Evolutionary conservation across 306 rosid genomes (phyloP), one percentile per base, ranked within the genome.

Genomic region (Sicyos edulis): DNA sequence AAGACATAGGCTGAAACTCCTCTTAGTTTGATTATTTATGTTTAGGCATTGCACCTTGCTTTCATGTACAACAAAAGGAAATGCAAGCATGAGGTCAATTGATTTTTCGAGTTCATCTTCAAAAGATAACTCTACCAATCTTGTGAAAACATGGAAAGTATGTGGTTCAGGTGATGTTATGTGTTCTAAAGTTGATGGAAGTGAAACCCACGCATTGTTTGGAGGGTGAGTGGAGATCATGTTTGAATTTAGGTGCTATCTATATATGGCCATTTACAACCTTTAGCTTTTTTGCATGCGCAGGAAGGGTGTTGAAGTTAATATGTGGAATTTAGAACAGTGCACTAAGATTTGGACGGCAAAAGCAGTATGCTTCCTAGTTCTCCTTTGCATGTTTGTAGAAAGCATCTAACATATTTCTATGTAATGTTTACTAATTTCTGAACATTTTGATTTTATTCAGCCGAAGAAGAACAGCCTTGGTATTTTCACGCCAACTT

Each of bases 391-490:
- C 59, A 55, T 47, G 3, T 21, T 55, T 54, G 49, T 69, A 42
- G 54, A 22, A 26, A 45, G 60, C 8, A 13, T 8, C 29, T 52
- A 8, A 71, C 2, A 19, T 74, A 15, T 15, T 62, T 12, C 12
- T 16, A 24, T 20, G 6, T 12, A 40, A 24, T 66, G 24, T 45
- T 72, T 67, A 74, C 15, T 7, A 71, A 45, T 45, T 56, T 73
- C 21, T 10, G 32, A 61, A 75, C 56, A 52, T 68, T 75, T 80
- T 57, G 53, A 69, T 42, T 59, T 73, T 71, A 24, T 77, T 85
- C 87, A 95, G 97, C 99, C 96, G 45, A 92, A 86, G 63, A 91
- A 88, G 81, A 73, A 91, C 85, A 95, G 80, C 80, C 97, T 91
- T 26, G 96, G 87, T 60, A 91, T 95, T 80, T 95, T 95, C 73